phyloP scores from a whole-genome alignment of 2,329 filamentous ascomycete genomes.

The Calcarisporium arbuscula region DNA sequence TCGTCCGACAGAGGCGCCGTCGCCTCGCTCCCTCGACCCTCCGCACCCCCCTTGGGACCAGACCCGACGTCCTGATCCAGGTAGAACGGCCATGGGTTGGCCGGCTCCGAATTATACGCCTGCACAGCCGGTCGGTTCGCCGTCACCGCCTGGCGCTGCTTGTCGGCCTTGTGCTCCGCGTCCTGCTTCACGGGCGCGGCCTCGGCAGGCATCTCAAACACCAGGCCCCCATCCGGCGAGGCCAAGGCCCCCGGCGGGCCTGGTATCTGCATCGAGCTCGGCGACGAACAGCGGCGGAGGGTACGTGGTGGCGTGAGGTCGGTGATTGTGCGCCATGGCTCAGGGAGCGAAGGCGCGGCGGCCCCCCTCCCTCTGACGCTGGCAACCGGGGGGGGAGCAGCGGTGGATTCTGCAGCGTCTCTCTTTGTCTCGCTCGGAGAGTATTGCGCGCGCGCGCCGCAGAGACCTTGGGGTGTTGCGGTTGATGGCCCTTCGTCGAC shows the following conservation, averaged over 20 bases:
- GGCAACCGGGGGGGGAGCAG: too few relatives aligned
- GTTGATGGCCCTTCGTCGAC: too few relatives aligned
- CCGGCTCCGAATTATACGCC: conserved; percentile 8
- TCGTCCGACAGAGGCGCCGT: background rate
- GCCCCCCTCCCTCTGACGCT: too few relatives aligned
- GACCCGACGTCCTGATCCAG: conserved; percentile 14
- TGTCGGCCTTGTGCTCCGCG: conserved; percentile 6
- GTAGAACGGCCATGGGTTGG: conserved; percentile 25
- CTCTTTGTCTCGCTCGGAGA: too few relatives aligned
- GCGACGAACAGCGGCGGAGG: conserved; percentile 21
- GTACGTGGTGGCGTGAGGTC: conserved; percentile 6
- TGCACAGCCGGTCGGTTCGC: conserved; percentile 4
- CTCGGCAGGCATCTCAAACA: conserved; percentile 28
- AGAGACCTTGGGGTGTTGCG: too few relatives aligned
- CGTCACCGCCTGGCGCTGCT: conserved; percentile 5
- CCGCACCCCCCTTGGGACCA: conserved; percentile 3
- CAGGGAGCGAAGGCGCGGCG: too few relatives aligned
- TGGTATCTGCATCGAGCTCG: conserved; percentile 21
- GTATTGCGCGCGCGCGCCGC: too few relatives aligned
- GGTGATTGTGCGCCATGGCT: conserved; percentile 12
- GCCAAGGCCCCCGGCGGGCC: conserved; percentile 11
- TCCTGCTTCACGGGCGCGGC: conserved; percentile 8
- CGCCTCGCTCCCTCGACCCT: conserved; percentile 2
- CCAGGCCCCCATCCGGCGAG: conserved; percentile 14
- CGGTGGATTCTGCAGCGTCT: too few relatives aligned